A percentile compares a stretch with the other conserved stretches of the same genome.
These are phyloP conservation scores for Rostrohypoxylon terebratum DNA, from an alignment of 495 filamentous ascomycete genomes.

Conservation along the genomic window DNA sequence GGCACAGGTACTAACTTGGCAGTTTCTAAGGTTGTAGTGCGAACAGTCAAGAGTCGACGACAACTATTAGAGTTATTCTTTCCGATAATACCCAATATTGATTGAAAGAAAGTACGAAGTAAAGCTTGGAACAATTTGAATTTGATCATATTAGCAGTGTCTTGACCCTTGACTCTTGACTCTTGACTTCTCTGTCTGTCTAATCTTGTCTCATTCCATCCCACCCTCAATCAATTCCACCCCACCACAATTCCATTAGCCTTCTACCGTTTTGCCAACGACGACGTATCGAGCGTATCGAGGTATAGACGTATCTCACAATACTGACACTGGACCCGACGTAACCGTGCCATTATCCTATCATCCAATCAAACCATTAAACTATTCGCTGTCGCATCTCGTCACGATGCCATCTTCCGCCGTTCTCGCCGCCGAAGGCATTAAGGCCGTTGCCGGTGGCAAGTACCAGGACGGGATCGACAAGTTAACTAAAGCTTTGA, in stretches of 20 bases:
- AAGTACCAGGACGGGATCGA: slow-evolving; percentile 75
- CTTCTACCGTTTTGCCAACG: background rate
- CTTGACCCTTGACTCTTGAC: background rate
- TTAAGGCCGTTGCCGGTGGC: slow-evolving; percentile 70
- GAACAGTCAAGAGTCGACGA: too few relatives aligned
- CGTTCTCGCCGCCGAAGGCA: slow-evolving; percentile 52
- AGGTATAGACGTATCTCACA: background rate
- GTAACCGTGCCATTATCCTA: background rate
- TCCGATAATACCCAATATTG: background rate
- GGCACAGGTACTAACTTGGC: background rate
- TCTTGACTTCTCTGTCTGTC: background rate
- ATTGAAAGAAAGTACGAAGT: background rate
- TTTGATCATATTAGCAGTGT: too few relatives aligned
- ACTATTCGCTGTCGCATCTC: background rate
- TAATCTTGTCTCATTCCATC: background rate
- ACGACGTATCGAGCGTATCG: background rate
- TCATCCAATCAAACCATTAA: background rate
- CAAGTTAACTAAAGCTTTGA: slow-evolving; percentile 81
- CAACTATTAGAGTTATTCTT: too few relatives aligned
- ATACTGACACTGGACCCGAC: background rate
- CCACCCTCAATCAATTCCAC: slow-evolving; percentile 2
- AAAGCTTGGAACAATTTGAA: too few relatives aligned
- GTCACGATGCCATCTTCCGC: slow-evolving; percentile 42
- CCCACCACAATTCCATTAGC: too few relatives aligned
- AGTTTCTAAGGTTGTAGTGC: background rate